Conservation (phyloP, 1,284 basidiomycete genomes). For the Quambalaria eucalypti region DNA sequence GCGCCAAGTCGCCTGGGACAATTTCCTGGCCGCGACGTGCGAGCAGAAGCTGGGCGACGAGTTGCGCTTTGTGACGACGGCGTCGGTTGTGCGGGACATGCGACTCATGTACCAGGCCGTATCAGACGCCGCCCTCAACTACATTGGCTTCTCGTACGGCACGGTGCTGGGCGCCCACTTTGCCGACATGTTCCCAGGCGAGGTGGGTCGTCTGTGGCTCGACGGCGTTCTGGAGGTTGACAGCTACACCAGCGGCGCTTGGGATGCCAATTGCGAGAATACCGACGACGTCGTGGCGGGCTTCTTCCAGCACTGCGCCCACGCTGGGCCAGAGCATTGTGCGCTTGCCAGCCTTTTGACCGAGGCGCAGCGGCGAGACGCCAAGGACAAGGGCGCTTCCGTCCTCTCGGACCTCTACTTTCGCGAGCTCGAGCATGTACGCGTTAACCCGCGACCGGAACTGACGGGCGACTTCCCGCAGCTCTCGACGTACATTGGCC, state of each 20-base stretch:
- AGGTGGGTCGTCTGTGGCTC: constrained; percentile 21
- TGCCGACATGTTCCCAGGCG: constrained; percentile 27
- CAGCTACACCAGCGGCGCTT: constrained; percentile 17
- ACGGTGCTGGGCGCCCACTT: constrained; percentile 27
- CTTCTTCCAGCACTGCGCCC: constrained; percentile 21
- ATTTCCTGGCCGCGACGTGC: neutral
- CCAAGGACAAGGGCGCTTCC: constrained; percentile 9
- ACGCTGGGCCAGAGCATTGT: constrained; percentile 18
- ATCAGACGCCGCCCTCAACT: constrained; percentile 20
- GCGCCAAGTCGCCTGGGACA: neutral
- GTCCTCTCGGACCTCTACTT: constrained; percentile 9
- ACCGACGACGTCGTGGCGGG: constrained; percentile 15
- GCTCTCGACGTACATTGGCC: constrained; percentile 18
- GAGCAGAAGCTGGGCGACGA: neutral
- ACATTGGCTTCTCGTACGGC: constrained; percentile 29
- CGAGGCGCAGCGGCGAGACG: constrained; percentile 2
- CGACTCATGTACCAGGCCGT: constrained; percentile 22
- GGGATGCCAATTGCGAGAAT: constrained; percentile 15
- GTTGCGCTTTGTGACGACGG: constrained; percentile 1
- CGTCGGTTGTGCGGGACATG: constrained; percentile 12
- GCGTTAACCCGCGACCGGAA: constrained; percentile 16
- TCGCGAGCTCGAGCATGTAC: constrained; percentile 17
- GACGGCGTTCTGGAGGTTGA: constrained; percentile 31
- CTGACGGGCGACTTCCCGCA: constrained; percentile 17
- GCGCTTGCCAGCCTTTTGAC: constrained; percentile 8